A percentile compares a stretch with the other conserved stretches of the same genome.
These are phyloP conservation scores for Scutellaria barbata DNA, from an alignment of 257 asterid species.

Conservation along the genomic window DNA sequence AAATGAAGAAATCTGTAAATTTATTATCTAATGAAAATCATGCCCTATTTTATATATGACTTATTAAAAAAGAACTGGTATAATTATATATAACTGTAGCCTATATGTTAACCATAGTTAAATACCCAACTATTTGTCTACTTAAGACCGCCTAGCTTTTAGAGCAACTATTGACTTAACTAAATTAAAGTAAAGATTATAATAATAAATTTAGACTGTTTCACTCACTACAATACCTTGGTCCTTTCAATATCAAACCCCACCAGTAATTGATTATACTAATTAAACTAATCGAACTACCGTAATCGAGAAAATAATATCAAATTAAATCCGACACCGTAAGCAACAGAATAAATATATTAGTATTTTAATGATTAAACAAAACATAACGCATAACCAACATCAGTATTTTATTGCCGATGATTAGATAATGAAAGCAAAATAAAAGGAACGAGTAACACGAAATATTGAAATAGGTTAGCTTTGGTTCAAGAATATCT, in stretches of 20 bases:
- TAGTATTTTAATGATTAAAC: constrained; percentile 48
- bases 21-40: too few species aligned
- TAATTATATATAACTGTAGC: not conserved
- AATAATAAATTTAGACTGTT: constrained; percentile 33
- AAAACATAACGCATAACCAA: constrained; percentile 27
- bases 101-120: constrained; percentile 41
- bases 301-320: constrained; percentile 40
- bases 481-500: constrained; percentile 48
- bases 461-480: constrained; percentile 30
- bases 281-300: constrained; percentile 49
- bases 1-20: too few species aligned
- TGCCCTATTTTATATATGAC: too few species aligned
- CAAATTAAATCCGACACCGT: constrained; percentile 46
- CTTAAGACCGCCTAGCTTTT: constrained; percentile 52
- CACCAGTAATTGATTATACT: constrained; percentile 28
- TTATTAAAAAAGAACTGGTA: too few species aligned
- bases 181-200: constrained; percentile 43
- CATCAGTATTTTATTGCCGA: constrained; percentile 28
- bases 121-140: constrained; percentile 25
- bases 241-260: constrained; percentile 43
- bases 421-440: not conserved
- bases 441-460: not conserved
- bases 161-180: constrained; percentile 61
- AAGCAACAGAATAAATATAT: constrained; percentile 64
- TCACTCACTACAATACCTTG: constrained; percentile 53